Conservation (phyloP, 2,329 filamentous ascomycete genomes). For the Elsinoe ampelina region DNA sequence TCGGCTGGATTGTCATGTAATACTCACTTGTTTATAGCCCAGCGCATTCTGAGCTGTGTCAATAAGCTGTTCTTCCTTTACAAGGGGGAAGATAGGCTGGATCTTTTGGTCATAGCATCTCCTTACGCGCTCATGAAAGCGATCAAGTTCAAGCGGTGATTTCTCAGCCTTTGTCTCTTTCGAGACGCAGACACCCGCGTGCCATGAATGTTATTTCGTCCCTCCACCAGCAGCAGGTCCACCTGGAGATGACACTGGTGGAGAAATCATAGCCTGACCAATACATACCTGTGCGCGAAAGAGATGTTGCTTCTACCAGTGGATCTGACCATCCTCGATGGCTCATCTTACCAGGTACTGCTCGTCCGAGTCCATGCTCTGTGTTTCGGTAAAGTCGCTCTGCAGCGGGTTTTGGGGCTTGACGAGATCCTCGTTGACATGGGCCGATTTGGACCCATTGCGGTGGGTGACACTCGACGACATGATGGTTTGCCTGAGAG, state of each 20-base stretch:
- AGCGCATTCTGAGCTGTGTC: slow-evolving; percentile 35
- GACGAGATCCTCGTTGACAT: slow-evolving; percentile 17
- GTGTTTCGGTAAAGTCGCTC: slow-evolving; percentile 25
- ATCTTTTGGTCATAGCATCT: slow-evolving; percentile 29
- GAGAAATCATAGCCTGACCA: slow-evolving; percentile 12
- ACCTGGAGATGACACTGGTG: background rate
- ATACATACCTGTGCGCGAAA: slow-evolving; percentile 13
- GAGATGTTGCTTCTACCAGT: slow-evolving; percentile 14
- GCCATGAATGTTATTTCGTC: slow-evolving; percentile 26
- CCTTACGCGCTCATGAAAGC: slow-evolving; percentile 33
- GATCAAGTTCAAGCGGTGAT: slow-evolving; percentile 32
- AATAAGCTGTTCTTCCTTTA: slow-evolving; percentile 13
- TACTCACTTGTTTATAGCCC: slow-evolving; percentile 46
- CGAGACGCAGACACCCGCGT: slow-evolving; percentile 26
- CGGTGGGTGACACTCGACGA: slow-evolving; percentile 12
- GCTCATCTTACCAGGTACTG: slow-evolving; percentile 29
- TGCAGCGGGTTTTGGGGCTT: slow-evolving; percentile 26
- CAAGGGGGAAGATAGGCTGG: slow-evolving; percentile 17
- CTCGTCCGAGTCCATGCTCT: slow-evolving; percentile 29
- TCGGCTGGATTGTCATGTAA: background rate
- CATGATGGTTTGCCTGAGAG: slow-evolving; percentile 7
- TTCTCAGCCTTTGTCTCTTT: slow-evolving; percentile 28
- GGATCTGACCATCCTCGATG: slow-evolving; percentile 18
- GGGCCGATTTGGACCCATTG: slow-evolving; percentile 13
- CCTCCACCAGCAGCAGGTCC: background rate